Base-by-base conservation (phyloP, 2,329 filamentous ascomycete species). In the Ceratocystis papillata region DNA sequence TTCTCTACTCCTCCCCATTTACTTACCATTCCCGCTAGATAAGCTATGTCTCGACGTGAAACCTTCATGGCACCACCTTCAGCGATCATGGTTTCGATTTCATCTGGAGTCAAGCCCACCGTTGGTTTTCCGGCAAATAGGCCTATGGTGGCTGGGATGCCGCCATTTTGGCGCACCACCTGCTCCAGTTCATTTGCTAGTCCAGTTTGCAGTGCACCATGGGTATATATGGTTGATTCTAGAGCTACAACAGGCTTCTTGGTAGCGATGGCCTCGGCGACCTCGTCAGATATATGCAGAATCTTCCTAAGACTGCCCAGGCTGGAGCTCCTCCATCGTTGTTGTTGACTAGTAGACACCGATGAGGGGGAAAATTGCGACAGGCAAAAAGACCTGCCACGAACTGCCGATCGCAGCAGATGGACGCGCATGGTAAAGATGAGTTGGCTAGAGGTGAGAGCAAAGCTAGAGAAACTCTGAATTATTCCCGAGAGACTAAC, bases 201-300 rank as follows among this genome's bases (percentile, higher is more conserved):
- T 59, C 82, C 80, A 44, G 85, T 83, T n/a, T 90, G 89, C 15
- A 99, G 80, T 25, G 88, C 86, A 50, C 91, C 92, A 76, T 99
- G 94, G 1, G 94, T 99, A 76, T 99, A 97, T 71, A 99, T 97
- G 3, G 94, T 96, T 1, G 90, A 91, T 76, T 99, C 94, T 3
- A 99, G 81, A 17, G 93, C 94, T 10, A 99, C 92, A 3, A 99
- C 87, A 0, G 94, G 93, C 71, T 85, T 86, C 66, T 86, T 85
- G 12, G 84, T 82, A 53, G 83, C 79, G 61, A 96, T 75, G 48
- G 92, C 93, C 73, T 90, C 85, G 64, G 81, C 79, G 12, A 99
- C 87, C 75, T 97, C 93, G 63, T 93, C 87, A 0, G 90, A 92
- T 53, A 96, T 79, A 64, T 80, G 82, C 66, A 95, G 81, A 68